Evolutionary conservation across 2,329 filamentous ascomycete genomes (phyloP).

Genomic region (Phialemonium atrogriseum): DNA sequence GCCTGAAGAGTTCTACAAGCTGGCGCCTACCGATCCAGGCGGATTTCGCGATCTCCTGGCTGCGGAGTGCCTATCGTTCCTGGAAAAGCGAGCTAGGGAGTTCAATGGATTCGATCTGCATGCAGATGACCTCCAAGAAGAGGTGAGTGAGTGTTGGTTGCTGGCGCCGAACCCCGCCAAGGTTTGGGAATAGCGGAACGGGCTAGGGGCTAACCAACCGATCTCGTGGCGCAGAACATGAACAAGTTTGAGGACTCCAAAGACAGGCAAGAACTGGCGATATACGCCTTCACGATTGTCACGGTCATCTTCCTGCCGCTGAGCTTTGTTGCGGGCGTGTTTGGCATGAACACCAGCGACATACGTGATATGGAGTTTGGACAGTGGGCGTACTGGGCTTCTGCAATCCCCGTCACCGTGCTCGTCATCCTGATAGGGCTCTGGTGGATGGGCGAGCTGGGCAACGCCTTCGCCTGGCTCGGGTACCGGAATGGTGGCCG

Average conservation of each 20-base stretch:
- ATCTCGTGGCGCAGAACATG: constrained; percentile 14
- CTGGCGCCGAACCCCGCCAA: no score
- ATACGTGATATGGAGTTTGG: constrained; percentile 37
- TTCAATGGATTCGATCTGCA: constrained; percentile 18
- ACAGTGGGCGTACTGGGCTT: constrained; percentile 43
- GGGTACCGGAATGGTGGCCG: neutral
- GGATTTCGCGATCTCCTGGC: constrained; percentile 30
- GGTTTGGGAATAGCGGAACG: no score
- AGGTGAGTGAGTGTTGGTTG: constrained; percentile 1
- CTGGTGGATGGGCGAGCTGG: constrained; percentile 34
- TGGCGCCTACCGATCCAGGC: constrained; percentile 26
- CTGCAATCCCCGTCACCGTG: constrained; percentile 36
- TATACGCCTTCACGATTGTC: constrained; percentile 41
- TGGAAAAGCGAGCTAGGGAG: constrained; percentile 26
- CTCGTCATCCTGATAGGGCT: constrained; percentile 30
- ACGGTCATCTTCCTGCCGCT: constrained; percentile 41
- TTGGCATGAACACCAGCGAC: constrained; percentile 46
- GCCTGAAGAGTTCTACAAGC: constrained; percentile 6
- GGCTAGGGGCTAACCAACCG: neutral
- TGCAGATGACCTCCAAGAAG: constrained; percentile 16
- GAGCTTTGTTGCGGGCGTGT: constrained; percentile 36
- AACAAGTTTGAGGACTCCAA: constrained; percentile 32
- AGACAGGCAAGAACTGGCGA: constrained; percentile 36
- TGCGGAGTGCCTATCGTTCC: constrained; percentile 26
- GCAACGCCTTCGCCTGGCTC: constrained; percentile 19